Evolutionary conservation across 2,329 filamentous ascomycete genomes (phyloP).

Genomic region (Ceratocystis papillata): DNA sequence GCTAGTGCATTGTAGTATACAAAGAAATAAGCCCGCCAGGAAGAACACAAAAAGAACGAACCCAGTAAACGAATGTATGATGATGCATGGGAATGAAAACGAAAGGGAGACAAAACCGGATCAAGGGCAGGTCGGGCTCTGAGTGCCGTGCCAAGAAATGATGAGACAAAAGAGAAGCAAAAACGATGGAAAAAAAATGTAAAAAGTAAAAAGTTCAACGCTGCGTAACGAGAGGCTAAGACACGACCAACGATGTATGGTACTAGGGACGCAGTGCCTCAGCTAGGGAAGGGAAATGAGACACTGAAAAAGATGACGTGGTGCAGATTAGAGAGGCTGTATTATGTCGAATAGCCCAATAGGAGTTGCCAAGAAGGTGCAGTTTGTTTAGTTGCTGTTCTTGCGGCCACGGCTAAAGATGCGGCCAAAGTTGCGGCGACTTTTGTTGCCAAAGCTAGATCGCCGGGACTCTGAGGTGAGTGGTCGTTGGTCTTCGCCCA

Average conservation of each 20-base stretch:
- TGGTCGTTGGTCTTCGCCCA: constrained; percentile 6
- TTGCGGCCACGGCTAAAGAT: constrained; percentile 20
- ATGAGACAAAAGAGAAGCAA: constrained; percentile 8
- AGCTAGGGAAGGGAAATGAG: background rate
- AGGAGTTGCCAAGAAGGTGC: background rate
- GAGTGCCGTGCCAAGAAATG: constrained; percentile 15
- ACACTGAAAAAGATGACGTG: constrained; percentile 13
- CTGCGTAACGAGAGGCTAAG: constrained; percentile 8
- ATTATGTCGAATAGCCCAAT: background rate
- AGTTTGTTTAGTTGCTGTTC: constrained; percentile 15
- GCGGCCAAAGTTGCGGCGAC: constrained; percentile 15
- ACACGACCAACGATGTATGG: background rate
- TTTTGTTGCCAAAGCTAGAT: constrained; percentile 16
- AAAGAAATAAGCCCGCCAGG: background rate
- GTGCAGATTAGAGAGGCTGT: background rate
- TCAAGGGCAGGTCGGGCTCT: constrained; percentile 11
- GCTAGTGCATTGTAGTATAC: background rate
- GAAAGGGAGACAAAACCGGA: background rate
- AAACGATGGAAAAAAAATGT: constrained; percentile 6
- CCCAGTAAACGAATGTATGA: constrained; percentile 4
- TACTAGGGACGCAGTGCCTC: background rate
- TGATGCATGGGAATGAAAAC: background rate
- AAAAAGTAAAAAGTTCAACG: constrained; percentile 17
- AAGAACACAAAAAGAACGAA: background rate
- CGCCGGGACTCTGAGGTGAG: constrained; percentile 17